phyloP scores from a whole-genome alignment of 2,329 filamentous ascomycete genomes.

The Colletotrichum acutatum region DNA sequence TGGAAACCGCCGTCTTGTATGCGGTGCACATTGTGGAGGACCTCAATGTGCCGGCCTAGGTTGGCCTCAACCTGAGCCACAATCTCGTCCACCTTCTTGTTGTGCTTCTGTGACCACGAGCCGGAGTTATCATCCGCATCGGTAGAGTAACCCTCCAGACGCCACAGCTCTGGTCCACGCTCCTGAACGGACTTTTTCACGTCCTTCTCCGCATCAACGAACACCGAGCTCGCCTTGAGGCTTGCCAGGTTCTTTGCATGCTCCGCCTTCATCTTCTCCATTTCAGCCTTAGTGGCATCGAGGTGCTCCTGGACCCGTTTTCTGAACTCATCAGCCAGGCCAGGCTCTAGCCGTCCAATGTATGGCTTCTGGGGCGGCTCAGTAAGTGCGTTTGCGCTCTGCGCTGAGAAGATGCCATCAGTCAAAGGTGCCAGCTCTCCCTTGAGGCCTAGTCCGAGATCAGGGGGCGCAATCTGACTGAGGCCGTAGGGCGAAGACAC shows the following conservation, averaged over 20 bases:
- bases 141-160: conserved; percentile 66
- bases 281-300: conserved; percentile 79
- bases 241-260: conserved; percentile 82
- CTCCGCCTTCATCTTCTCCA: conserved; percentile 83
- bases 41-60: conserved; percentile 73
- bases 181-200: conserved; percentile 74
- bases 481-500: conserved; percentile 90
- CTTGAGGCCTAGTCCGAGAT: conserved; percentile 85
- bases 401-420: conserved; percentile 82
- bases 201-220: conserved; percentile 81
- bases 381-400: conserved; percentile 62
- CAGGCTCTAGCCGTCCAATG: conserved; percentile 75
- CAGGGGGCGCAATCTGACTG: conserved; percentile 85
- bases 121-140: conserved; percentile 55
- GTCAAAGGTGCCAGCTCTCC: conserved; percentile 86
- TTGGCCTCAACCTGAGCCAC: conserved; percentile 78
- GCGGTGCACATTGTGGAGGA: conserved; percentile 73
- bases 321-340: conserved; percentile 86
- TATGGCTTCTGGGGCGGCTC: conserved; percentile 67
- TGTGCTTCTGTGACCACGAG: conserved; percentile 53
- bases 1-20: conserved; percentile 83
- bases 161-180: conserved; percentile 69
- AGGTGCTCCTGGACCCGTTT: conserved; percentile 80
- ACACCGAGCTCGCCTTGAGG: conserved; percentile 75
- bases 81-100: conserved; percentile 76